phyloP scores from a whole-genome alignment of 2,329 filamentous ascomycete genomes.

The Fusarium sarcochroum region DNA sequence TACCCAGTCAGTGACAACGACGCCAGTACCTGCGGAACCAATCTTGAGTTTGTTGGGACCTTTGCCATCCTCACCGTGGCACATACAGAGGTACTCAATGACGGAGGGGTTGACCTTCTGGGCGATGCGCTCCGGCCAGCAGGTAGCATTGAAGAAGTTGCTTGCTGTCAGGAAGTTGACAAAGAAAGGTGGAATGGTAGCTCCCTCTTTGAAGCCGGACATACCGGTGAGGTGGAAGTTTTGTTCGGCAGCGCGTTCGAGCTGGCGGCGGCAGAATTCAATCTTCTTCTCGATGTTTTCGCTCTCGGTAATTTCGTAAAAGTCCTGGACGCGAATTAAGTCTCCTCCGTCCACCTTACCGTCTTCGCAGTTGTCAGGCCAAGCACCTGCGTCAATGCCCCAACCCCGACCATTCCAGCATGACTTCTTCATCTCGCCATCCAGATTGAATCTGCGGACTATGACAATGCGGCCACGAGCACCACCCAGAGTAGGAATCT shows the following conservation, averaged over 20 bases:
- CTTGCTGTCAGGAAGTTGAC: conserved; percentile 92
- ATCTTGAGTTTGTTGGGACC: conserved; percentile 65
- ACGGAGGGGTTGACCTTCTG: conserved; percentile 86
- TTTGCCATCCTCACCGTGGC: conserved; percentile 67
- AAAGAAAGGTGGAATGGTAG: conserved; percentile 74
- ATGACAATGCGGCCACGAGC: conserved; percentile 87
- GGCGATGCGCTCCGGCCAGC: conserved; percentile 95
- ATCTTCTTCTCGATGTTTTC: conserved; percentile 87
- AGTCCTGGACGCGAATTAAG: conserved; percentile 89
- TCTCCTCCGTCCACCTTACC: conserved; percentile 79
- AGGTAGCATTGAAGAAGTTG: conserved; percentile 93
- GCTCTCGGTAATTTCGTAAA: conserved; percentile 86
- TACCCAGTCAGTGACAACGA: conserved; percentile 95
- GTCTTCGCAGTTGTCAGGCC: conserved; percentile 92
- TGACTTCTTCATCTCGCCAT: conserved; percentile 64
- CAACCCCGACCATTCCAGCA: conserved; percentile 67
- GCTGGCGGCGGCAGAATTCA: conserved; percentile 77
- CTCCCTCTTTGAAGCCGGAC: conserved; percentile 45
- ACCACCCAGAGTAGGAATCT: conserved; percentile 83
- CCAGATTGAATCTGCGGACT: conserved; percentile 82
- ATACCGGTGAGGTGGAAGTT: conserved; percentile 60
- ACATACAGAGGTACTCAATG: conserved; percentile 72
- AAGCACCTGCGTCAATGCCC: conserved; percentile 74
- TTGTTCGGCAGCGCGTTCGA: conserved; percentile 77
- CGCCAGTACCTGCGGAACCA: conserved; percentile 83